phyloP scores from a whole-genome alignment of 306 rosid species.

The Quercus alba region DNA sequence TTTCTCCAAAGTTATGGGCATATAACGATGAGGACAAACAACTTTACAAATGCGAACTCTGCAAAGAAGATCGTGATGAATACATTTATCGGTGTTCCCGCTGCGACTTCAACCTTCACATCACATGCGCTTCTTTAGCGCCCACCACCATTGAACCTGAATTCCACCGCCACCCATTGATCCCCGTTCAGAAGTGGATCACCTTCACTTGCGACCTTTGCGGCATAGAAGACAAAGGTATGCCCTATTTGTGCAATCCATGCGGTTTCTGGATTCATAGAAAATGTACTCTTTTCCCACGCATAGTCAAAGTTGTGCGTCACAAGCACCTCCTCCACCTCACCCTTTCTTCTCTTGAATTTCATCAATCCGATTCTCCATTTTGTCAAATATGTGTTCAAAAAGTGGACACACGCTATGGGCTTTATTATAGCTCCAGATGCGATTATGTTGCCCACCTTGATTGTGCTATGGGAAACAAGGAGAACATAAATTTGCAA shows the following conservation, averaged over 20 bases:
- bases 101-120: too few relatives aligned
- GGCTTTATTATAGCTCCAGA: not conserved
- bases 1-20: too few relatives aligned
- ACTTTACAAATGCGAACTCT: too few relatives aligned
- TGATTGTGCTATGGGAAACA: not conserved
- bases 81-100: too few relatives aligned
- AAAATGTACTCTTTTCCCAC: rapidly evolving
- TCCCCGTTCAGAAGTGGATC: rapidly evolving
- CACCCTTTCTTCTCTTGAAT: not conserved
- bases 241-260: rapidly evolving
- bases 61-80: rapidly evolving
- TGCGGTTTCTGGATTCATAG: not conserved
- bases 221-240: too few relatives aligned
- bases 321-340: not conserved
- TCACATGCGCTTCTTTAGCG: rapidly evolving
- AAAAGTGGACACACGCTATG: not conserved
- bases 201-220: too few relatives aligned
- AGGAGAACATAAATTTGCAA: not conserved
- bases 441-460: not conserved
- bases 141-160: rapidly evolving
- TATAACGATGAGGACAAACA: too few relatives aligned
- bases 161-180: too few relatives aligned
- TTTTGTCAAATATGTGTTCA: not conserved
- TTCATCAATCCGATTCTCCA: not conserved
- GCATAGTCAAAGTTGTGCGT: not conserved